A percentile compares a stretch with the other conserved stretches of the same genome.
These are phyloP conservation scores for Microdochium bolleyi DNA, from an alignment of 2,329 filamentous ascomycete genomes.

Conservation along the genomic window DNA sequence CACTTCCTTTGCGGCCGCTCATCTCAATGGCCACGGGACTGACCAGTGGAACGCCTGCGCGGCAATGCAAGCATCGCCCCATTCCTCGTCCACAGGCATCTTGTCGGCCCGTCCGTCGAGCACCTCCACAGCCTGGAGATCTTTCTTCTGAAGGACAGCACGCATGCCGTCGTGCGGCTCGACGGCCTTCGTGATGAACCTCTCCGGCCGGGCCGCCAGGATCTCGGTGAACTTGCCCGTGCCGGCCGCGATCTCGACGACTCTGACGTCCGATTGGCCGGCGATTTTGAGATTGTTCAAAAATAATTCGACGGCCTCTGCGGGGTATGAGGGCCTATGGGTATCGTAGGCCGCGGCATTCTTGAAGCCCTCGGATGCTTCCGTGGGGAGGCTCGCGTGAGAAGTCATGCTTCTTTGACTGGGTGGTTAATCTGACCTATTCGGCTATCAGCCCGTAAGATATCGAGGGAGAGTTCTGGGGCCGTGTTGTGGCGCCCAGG, in stretches of 20 bases:
- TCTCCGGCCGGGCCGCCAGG: slow-evolving; percentile 49
- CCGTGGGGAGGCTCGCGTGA: slow-evolving; percentile 9
- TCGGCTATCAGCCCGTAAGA: too few species aligned
- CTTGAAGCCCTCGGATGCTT: slow-evolving; percentile 55
- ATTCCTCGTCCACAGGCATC: slow-evolving; percentile 47
- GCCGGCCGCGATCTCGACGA: slow-evolving; percentile 60
- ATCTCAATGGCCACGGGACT: slow-evolving; percentile 7
- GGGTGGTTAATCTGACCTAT: too few species aligned
- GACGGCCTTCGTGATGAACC: slow-evolving; percentile 52
- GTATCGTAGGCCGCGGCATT: slow-evolving; percentile 58
- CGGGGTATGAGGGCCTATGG: slow-evolving; percentile 59
- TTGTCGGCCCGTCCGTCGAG: slow-evolving; percentile 48
- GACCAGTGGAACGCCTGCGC: slow-evolving; percentile 56
- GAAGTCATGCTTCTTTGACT: not conserved
- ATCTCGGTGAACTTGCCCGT: slow-evolving; percentile 64
- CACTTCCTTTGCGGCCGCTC: not conserved
- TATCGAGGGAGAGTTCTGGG: too few species aligned
- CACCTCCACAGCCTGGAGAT: slow-evolving; percentile 44
- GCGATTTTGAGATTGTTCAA: slow-evolving; percentile 46
- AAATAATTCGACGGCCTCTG: slow-evolving; percentile 48
- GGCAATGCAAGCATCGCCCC: slow-evolving; percentile 57
- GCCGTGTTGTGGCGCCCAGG: too few species aligned
- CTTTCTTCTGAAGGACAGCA: slow-evolving; percentile 48
- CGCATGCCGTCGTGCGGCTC: slow-evolving; percentile 63
- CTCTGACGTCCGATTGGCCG: slow-evolving; percentile 32